These are phyloP conservation scores for Yarrowia sp. DNA, from an alignment of 805 yeast genomes.

Conservation along the genomic window DNA sequence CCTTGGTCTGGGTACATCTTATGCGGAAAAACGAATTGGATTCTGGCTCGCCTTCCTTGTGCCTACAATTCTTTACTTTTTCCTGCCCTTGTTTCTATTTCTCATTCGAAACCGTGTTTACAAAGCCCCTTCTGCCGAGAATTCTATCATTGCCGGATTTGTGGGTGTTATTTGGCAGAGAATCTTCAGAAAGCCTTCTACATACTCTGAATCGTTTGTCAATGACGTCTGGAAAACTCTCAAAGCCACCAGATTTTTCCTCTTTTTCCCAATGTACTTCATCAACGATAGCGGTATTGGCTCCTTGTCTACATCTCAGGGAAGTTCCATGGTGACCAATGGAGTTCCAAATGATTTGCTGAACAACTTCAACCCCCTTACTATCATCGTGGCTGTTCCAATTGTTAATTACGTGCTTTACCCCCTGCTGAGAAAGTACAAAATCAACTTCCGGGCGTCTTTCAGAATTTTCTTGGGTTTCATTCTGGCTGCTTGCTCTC, in stretches of 20 bases:
- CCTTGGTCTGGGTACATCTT: neutral
- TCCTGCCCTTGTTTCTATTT: neutral
- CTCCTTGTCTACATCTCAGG: neutral
- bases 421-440: neutral
- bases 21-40: neutral
- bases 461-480: neutral
- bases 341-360: neutral
- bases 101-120: neutral
- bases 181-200: neutral
- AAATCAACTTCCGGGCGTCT: neutral
- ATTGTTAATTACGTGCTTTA: neutral
- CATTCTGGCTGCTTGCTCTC: neutral
- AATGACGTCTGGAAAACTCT: neutral
- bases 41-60: neutral
- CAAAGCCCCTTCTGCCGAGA: neutral
- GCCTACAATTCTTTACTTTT: neutral
- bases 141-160: neutral
- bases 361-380: neutral
- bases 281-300: neutral
- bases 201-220: neutral
- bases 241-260: neutral
- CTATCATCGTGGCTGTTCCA: neutral
- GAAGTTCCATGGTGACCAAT: neutral
- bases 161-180: neutral
- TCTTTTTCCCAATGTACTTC: neutral